phyloP scores from a whole-genome alignment of 2,329 filamentous ascomycete genomes.

The Aspergillus brunneoviolaceus region DNA sequence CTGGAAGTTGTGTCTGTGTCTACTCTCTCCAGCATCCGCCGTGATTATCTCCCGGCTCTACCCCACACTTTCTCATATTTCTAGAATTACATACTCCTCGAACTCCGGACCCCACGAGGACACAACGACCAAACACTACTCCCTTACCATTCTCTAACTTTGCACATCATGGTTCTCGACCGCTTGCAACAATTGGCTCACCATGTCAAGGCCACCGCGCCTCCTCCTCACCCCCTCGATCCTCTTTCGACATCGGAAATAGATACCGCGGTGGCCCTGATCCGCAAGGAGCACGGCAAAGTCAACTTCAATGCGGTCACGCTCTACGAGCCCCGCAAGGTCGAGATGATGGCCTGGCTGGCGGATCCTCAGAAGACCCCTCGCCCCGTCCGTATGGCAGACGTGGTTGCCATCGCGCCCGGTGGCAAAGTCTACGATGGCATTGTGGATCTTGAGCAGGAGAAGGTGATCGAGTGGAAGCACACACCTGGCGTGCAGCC shows the following conservation, averaged over 20 bases:
- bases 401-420: slow-evolving; percentile 77
- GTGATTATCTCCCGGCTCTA: neutral
- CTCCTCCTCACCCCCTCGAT: slow-evolving; percentile 70
- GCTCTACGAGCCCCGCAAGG: slow-evolving; percentile 80
- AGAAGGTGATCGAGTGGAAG: slow-evolving; percentile 72
- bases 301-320: slow-evolving; percentile 86
- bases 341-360: slow-evolving; percentile 78
- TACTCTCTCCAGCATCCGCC: neutral
- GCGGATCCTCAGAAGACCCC: slow-evolving; percentile 60
- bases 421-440: slow-evolving; percentile 82
- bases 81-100: no score
- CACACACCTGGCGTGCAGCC: slow-evolving; percentile 75
- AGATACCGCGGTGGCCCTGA: slow-evolving; percentile 64
- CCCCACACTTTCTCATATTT: neutral
- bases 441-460: slow-evolving; percentile 68
- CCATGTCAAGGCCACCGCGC: slow-evolving; percentile 57
- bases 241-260: slow-evolving; percentile 74
- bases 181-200: slow-evolving; percentile 63
- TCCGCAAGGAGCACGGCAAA: slow-evolving; percentile 68
- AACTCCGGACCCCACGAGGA: no score
- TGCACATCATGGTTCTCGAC: slow-evolving; percentile 57
- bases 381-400: slow-evolving; percentile 70
- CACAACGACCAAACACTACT: no score
- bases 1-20: neutral
- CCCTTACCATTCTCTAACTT: no score